Percentiles rank a stretch among this genome's conserved stretches.
phyloP scores from a whole-genome alignment of 2,329 filamentous ascomycete genomes.

The Lithohypha guttulata region DNA sequence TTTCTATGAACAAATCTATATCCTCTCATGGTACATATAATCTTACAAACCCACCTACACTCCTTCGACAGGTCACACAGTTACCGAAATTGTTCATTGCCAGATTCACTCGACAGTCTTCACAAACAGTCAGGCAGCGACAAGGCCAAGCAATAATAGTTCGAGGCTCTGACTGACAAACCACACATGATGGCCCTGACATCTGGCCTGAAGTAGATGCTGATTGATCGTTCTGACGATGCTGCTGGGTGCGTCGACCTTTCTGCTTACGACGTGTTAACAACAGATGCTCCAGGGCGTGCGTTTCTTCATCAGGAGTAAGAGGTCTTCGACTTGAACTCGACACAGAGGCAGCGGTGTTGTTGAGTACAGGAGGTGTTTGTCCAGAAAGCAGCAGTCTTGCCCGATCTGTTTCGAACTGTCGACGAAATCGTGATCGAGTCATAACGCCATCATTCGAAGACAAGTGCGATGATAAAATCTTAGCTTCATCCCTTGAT shows the following conservation, averaged over 20 bases:
- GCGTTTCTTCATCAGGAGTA: slow-evolving; percentile 44
- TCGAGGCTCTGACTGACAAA: slow-evolving; percentile 76
- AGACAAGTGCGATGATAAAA: slow-evolving; percentile 67
- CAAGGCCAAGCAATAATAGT: slow-evolving; percentile 95
- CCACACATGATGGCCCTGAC: slow-evolving; percentile 83
- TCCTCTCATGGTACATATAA: slow-evolving; percentile 72
- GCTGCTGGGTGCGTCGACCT: neutral
- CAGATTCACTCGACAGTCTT: slow-evolving; percentile 85
- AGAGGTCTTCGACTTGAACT: slow-evolving; percentile 23
- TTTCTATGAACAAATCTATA: too few species aligned
- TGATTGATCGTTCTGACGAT: slow-evolving; percentile 12
- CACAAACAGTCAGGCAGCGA: slow-evolving; percentile 84
- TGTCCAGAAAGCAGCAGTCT: slow-evolving; percentile 50
- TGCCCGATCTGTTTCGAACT: slow-evolving; percentile 58
- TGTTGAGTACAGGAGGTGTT: slow-evolving; percentile 19
- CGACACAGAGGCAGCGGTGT: slow-evolving; percentile 4
- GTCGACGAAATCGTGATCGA: slow-evolving; percentile 61
- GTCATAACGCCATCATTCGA: slow-evolving; percentile 52
- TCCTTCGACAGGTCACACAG: slow-evolving; percentile 84
- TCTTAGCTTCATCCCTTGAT: slow-evolving; percentile 67
- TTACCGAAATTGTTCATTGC: slow-evolving; percentile 97
- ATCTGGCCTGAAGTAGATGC: slow-evolving; percentile 34
- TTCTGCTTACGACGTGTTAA: slow-evolving; percentile 35
- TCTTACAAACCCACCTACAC: slow-evolving; percentile 79
- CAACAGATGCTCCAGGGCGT: slow-evolving; percentile 49